Conservation (phyloP, 805 yeast species). For the Saccharomyces cerevisiae region DNA sequence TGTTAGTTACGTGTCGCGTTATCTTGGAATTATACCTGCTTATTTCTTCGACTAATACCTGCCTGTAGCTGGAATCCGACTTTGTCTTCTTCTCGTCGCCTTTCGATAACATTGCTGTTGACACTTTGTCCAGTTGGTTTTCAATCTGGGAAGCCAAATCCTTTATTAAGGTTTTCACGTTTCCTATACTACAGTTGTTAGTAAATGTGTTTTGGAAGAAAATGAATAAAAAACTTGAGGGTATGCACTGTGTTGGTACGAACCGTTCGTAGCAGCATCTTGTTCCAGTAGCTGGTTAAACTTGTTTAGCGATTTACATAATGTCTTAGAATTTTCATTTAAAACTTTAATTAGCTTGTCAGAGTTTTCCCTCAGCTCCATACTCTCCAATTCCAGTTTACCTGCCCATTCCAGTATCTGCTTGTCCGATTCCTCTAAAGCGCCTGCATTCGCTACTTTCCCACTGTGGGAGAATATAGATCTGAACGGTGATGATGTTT, state of each 20-base stretch:
- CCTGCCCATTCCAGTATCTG: slow-evolving; percentile 43
- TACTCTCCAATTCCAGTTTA: slow-evolving; percentile 40
- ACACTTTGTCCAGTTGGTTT: background rate
- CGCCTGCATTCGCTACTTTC: background rate
- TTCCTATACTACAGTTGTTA: background rate
- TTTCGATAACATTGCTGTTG: background rate
- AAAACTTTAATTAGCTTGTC: slow-evolving; percentile 12
- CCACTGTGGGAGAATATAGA: background rate
- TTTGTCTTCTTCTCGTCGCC: background rate
- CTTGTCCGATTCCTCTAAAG: slow-evolving; percentile 24
- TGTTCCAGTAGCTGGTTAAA: slow-evolving; percentile 4
- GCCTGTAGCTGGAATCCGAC: background rate
- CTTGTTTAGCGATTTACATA: slow-evolving; percentile 7
- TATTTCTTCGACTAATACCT: background rate
- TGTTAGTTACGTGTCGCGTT: background rate
- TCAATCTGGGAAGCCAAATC: background rate
- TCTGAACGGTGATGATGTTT: slow-evolving; percentile 1
- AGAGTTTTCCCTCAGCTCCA: slow-evolving; percentile 34
- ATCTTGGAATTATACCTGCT: background rate
- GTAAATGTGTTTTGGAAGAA: background rate
- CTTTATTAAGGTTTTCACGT: background rate
- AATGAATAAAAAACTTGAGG: background rate
- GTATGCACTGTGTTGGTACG: slow-evolving; percentile 1
- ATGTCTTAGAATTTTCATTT: slow-evolving; percentile 11
- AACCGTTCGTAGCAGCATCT: slow-evolving; percentile 10